phyloP scores from a whole-genome alignment of 768 basidiomycete genomes.

The Boletus edulis region DNA sequence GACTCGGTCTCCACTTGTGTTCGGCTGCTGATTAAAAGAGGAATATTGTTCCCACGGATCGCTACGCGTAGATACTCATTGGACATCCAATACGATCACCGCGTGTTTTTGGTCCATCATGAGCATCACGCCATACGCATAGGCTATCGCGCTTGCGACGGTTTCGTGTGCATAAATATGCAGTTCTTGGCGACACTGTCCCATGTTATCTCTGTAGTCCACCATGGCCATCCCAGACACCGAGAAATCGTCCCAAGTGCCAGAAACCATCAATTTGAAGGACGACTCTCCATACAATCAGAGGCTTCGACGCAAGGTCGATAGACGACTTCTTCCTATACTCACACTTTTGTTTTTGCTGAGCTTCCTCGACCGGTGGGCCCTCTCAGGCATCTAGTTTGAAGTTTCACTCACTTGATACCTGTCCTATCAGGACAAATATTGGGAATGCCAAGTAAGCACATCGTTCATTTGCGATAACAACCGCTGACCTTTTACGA shows the following conservation, averaged over 20 bases:
- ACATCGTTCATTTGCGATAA: not conserved
- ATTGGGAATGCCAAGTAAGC: conserved; percentile 40
- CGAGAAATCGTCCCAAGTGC: not conserved
- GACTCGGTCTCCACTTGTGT: not conserved
- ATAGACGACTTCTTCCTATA: conserved; percentile 37
- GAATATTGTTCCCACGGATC: conserved; percentile 20
- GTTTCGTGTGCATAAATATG: not conserved
- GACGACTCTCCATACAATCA: conserved; percentile 17
- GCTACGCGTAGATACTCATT: too few species aligned
- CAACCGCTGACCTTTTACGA: not conserved
- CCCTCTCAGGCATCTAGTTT: not conserved
- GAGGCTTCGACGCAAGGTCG: conserved; percentile 34
- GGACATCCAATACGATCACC: too few species aligned
- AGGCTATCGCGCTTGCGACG: not conserved
- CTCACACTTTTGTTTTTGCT: conserved; percentile 40
- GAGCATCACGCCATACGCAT: conserved; percentile 5
- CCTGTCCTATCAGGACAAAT: conserved; percentile 25
- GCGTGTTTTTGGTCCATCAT: not conserved
- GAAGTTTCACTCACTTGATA: not conserved
- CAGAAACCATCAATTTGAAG: not conserved
- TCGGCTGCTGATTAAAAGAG: not conserved
- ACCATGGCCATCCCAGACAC: conserved; percentile 9
- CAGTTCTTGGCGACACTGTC: not conserved
- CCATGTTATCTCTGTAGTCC: not conserved
- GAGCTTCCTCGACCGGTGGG: conserved; percentile 40